These are phyloP conservation scores for Henckelia pumila DNA, from an alignment of 257 asterid genomes.

Conservation along the genomic window DNA sequence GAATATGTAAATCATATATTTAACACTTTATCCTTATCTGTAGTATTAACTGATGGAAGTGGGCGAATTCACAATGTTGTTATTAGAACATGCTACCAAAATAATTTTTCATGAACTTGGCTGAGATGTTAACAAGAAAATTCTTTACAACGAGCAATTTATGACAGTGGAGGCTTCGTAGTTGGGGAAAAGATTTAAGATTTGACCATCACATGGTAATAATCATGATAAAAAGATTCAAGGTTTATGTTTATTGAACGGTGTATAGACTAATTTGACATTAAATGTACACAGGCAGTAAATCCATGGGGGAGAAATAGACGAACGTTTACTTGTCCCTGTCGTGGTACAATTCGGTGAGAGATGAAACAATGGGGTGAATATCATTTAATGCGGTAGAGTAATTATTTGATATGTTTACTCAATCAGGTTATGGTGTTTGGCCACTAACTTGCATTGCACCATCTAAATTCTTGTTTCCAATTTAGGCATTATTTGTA, in stretches of 20 bases:
- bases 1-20: too few species aligned
- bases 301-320: neutral
- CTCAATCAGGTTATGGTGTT: constrained; percentile 13
- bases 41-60: neutral
- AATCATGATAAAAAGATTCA: too few species aligned
- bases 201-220: neutral
- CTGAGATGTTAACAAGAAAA: neutral
- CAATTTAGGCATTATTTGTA: constrained; percentile 9
- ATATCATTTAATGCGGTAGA: neutral
- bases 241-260: neutral
- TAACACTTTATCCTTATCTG: neutral
- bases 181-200: neutral
- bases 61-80: neutral
- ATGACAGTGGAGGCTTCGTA: neutral
- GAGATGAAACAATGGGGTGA: neutral
- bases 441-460: constrained; percentile 12
- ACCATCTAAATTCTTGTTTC: constrained; percentile 3
- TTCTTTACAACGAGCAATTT: neutral
- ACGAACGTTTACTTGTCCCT: neutral
- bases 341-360: neutral
- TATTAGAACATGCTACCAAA: neutral
- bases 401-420: constrained; percentile 7
- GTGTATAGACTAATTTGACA: too few species aligned
- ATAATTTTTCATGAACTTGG: neutral
- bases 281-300: too few species aligned